Base-by-base conservation (phyloP, 1,284 basidiomycete species). In the Fomitopsis palustris region DNA sequence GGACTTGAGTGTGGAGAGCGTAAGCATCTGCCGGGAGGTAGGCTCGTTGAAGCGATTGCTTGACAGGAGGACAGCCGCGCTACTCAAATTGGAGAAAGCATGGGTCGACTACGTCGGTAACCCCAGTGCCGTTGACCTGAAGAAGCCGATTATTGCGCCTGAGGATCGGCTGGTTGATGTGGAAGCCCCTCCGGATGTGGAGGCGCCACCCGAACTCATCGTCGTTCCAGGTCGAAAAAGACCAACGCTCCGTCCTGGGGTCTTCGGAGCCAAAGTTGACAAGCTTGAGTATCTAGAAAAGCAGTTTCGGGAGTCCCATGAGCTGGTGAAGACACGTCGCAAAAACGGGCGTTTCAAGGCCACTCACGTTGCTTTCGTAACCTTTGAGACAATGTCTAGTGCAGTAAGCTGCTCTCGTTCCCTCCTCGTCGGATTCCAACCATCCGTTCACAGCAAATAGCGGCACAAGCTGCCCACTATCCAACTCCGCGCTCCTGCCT, bases 101-200 rank as follows among this genome's bases (percentile, higher is more conserved):
- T 98, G 96, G 96, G 86, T 87, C 19, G 81, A 84, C 25, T 98
- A 95, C 74, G 88, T 98, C 2, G 96, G 95, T 0, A 98, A 98
- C 70, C 96, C 96, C 0, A 93, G 92, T 59, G 83, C 83, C 0
- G 85, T 89, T 53, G 86, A 88, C 9, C 35, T 57, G 5, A 47
- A 43, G 21, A 35, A 27, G 65, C 83, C 84, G 29, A 90, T 88
- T 8, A 21, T 42, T 64, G 85, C 88, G 65, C 86, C 90, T 0
- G 87, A 87, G 43, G 51, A 38, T 60, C 76, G 73, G 29, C 73
- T 84, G 9, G 73, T 85, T 1, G 89, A 91, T 37, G 72, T 82
- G 10, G 82, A 85, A 51, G 69, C 67, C 1, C 35, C 35, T 10
- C 74, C 71, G 12, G 58, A 79, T 4, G 71, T 83, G 58, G 84